phyloP scores from a whole-genome alignment of 2,329 filamentous ascomycete species.

The Pestalotiopsis sp. region DNA sequence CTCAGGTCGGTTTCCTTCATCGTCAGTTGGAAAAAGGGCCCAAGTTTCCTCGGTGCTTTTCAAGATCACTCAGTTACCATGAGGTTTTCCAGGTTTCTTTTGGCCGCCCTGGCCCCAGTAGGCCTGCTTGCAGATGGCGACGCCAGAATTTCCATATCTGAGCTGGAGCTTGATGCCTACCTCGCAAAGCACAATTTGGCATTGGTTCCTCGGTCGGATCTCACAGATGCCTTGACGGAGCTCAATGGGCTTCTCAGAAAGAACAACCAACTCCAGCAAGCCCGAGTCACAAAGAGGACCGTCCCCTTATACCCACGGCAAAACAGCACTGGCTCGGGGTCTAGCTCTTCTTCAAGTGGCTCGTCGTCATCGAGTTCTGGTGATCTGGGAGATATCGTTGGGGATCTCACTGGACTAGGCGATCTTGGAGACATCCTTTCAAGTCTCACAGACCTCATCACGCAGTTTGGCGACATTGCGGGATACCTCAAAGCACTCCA shows the following conservation, averaged over 20 bases:
- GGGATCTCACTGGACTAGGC: conserved; percentile 23
- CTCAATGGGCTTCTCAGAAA: conserved; percentile 43
- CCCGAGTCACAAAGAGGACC: neutral
- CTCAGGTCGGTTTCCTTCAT: neutral
- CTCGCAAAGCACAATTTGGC: conserved; percentile 47
- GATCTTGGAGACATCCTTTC: conserved; percentile 28
- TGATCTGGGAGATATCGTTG: conserved; percentile 20
- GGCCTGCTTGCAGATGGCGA: conserved; percentile 32
- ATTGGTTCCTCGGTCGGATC: conserved; percentile 46
- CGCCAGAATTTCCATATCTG: conserved; percentile 29
- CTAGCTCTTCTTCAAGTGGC: conserved; percentile 17
- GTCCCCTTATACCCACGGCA: conserved; percentile 29
- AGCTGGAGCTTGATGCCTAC: conserved; percentile 42
- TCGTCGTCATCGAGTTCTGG: conserved; percentile 10
- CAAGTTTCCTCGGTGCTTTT: neutral
- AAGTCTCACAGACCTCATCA: conserved; percentile 26
- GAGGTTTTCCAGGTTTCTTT: conserved; percentile 39
- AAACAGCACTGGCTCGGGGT: conserved; percentile 22
- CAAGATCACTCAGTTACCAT: conserved; percentile 28
- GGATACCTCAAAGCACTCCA: conserved; percentile 31
- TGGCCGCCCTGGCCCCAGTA: conserved; percentile 36
- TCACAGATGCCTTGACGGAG: conserved; percentile 46
- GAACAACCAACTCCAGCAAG: conserved; percentile 26
- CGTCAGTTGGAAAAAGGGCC: neutral
- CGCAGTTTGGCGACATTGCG: conserved; percentile 30